Conservation (phyloP, 176 grass and related monocot species). For the Avena eriantha region DNA sequence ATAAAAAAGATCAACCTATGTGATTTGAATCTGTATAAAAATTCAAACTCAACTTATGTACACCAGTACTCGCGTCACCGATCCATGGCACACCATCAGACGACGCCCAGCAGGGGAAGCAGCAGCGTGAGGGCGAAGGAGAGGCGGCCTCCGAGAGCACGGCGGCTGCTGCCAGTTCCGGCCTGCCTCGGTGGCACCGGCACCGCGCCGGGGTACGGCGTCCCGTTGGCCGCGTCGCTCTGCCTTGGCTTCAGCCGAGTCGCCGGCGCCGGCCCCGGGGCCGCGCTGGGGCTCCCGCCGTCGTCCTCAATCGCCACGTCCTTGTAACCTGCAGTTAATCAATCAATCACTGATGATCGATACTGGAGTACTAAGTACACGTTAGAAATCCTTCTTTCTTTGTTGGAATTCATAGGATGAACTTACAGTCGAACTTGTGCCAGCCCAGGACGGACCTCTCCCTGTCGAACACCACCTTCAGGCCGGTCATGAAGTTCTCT, state of each 20-base stretch:
- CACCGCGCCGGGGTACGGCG: not conserved
- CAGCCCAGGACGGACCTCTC: slow-evolving; percentile 63
- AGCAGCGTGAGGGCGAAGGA: not conserved
- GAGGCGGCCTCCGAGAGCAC: not conserved
- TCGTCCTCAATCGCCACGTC: not conserved
- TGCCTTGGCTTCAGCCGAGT: not conserved
- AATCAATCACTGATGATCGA: not conserved
- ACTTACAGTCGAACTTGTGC: slow-evolving; percentile 70
- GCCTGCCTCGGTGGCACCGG: not conserved
- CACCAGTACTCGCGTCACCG: not conserved
- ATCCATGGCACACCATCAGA: not conserved
- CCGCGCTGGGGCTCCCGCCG: slow-evolving; percentile 14
- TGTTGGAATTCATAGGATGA: not conserved
- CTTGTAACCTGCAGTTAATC: slow-evolving; percentile 50
- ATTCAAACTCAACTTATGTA: not conserved
- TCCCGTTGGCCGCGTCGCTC: not conserved
- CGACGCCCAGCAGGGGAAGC: not conserved
- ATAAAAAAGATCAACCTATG: not conserved
- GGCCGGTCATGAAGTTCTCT: slow-evolving; percentile 81
- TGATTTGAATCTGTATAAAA: not conserved
- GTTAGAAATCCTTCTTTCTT: not conserved
- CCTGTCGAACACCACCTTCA: slow-evolving; percentile 66
- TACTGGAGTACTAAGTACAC: too few relatives aligned
- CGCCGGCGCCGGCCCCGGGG: not conserved
- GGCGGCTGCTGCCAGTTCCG: not conserved